A percentile compares a stretch with the other conserved stretches of the same genome.
Conservation (phyloP, 164 flowering plant species). For the Magnolia officinalis region DNA sequence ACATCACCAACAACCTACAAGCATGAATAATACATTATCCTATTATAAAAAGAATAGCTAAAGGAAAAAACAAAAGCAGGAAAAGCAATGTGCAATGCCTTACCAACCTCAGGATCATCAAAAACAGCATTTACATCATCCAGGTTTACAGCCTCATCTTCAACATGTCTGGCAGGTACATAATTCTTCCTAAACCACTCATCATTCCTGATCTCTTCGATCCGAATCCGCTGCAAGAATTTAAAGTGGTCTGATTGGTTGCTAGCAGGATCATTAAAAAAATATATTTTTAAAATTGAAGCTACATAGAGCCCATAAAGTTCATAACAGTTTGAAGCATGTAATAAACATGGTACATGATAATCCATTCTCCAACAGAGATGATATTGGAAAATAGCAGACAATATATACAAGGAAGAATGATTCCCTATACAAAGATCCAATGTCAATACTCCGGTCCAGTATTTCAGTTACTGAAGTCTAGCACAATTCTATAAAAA, state of each 20-base stretch:
- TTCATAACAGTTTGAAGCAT: background rate
- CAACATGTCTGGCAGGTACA: constrained; percentile 56
- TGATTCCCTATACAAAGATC: too few species aligned
- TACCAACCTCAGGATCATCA: constrained; percentile 82
- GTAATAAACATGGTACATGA: background rate
- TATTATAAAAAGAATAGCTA: background rate
- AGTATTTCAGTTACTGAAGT: too few species aligned
- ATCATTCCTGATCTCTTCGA: constrained; percentile 73
- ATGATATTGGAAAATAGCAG: too few species aligned
- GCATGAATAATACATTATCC: background rate
- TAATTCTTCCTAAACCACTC: constrained; percentile 82
- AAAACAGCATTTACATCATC: constrained; percentile 92
- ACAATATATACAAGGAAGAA: too few species aligned
- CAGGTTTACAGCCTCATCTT: constrained; percentile 83
- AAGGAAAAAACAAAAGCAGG: background rate
- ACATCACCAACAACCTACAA: background rate
- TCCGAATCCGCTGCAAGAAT: constrained; percentile 67
- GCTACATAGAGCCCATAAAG: background rate
- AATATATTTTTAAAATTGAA: too few species aligned
- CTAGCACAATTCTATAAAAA: too few species aligned
- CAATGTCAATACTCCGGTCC: too few species aligned
- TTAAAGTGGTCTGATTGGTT: background rate
- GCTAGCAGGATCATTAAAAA: background rate
- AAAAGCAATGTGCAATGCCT: constrained; percentile 10
- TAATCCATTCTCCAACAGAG: background rate